These are phyloP conservation scores for Nidula microcarpa DNA, from an alignment of 768 basidiomycete genomes.

Conservation along the genomic window DNA sequence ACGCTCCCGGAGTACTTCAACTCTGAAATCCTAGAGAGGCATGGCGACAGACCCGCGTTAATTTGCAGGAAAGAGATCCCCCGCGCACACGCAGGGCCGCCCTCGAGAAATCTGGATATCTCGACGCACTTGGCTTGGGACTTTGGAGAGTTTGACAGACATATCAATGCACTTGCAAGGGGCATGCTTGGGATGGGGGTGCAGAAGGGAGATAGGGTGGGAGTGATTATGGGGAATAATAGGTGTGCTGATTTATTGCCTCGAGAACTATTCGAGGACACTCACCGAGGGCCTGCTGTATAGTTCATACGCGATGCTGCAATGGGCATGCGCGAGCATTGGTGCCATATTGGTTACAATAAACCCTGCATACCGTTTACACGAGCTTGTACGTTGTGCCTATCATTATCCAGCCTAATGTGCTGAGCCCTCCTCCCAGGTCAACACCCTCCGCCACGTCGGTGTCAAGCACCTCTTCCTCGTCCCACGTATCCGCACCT, in stretches of 20 bases:
- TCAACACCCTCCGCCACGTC: constrained; percentile 57
- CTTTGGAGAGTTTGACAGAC: constrained; percentile 64
- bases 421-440: constrained; percentile 30
- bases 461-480: constrained; percentile 69
- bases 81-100: constrained; percentile 58
- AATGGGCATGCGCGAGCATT: constrained; percentile 84
- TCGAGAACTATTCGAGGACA: not conserved
- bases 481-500: constrained; percentile 65
- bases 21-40: constrained; percentile 46
- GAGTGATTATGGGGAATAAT: constrained; percentile 81
- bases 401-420: not conserved
- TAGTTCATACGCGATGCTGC: constrained; percentile 76
- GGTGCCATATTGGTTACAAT: constrained; percentile 83
- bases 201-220: constrained; percentile 72
- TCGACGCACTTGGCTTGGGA: constrained; percentile 64
- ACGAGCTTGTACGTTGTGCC: constrained; percentile 55
- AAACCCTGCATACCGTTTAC: constrained; percentile 74
- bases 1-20: constrained; percentile 65
- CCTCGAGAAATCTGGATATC: constrained; percentile 45
- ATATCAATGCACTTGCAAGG: constrained; percentile 65
- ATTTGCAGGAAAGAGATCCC: constrained; percentile 60
- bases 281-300: not conserved
- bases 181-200: constrained; percentile 71
- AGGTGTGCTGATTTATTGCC: constrained; percentile 44
- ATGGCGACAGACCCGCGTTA: constrained; percentile 54